These are phyloP conservation scores for Globisporangium emineosum DNA, from an alignment of 352 stramenopile genomes.

Conservation along the genomic window DNA sequence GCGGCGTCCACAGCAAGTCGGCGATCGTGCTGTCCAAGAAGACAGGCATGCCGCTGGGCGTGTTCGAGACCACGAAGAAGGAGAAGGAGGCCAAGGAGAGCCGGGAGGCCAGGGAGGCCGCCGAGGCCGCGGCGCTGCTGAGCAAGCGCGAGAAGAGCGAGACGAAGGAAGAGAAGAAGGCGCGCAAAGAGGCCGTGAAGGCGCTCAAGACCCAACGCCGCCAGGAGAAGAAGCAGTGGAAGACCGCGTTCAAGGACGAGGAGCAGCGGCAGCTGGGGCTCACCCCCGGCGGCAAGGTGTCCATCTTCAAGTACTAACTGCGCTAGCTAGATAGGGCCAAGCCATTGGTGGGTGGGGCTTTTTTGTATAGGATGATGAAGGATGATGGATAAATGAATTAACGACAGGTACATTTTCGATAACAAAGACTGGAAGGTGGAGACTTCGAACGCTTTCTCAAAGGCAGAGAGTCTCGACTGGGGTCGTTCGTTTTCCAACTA, in stretches of 20 bases:
- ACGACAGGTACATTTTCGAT: too few relatives aligned
- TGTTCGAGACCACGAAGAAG: conserved; percentile 59
- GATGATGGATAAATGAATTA: too few relatives aligned
- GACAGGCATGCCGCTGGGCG: conserved; percentile 93
- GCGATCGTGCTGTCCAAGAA: conserved; percentile 93
- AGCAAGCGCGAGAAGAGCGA: conserved; percentile 67
- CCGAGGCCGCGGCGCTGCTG: conserved; percentile 14
- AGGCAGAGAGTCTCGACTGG: too few relatives aligned
- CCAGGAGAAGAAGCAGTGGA: conserved; percentile 95
- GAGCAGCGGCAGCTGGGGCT: conserved; percentile 73
- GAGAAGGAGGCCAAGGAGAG: conserved; percentile 19
- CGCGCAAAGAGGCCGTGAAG: conserved; percentile 91
- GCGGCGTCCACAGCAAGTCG: conserved; percentile 25
- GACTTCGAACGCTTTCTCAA: too few relatives aligned
- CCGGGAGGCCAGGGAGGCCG: conserved; percentile 12
- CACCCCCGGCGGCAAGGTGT: conserved; percentile 58
- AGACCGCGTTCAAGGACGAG: conserved; percentile 92
- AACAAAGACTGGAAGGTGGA: too few relatives aligned
- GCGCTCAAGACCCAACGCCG: conserved; percentile 87
- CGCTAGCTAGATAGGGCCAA: too few relatives aligned
- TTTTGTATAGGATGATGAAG: too few relatives aligned
- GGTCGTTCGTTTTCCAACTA: too few relatives aligned
- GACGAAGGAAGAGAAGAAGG: conserved; percentile 91
- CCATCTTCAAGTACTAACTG: conserved; percentile 67
- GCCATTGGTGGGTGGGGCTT: too few relatives aligned